Base-by-base conservation (phyloP, 2,329 filamentous ascomycete genomes). In the Incumbomyces delicatus region DNA sequence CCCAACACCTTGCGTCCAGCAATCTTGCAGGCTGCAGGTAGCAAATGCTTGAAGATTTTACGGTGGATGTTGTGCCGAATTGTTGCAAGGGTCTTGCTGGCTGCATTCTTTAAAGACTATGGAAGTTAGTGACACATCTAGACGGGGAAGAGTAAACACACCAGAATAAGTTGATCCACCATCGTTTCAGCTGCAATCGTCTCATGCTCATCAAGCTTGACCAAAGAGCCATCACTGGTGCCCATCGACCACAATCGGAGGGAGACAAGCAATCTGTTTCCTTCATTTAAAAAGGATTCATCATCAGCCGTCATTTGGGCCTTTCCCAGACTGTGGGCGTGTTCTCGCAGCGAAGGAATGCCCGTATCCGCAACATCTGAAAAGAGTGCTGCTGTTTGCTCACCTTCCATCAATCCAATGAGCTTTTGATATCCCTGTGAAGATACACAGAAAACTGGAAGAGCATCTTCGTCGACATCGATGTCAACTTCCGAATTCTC, bases 361-460 rank as follows among this genome's bases (percentile, higher is more conserved):
- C 76, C 78, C 0, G 80, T 83, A 48, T 82, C 72, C 2, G 76
- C 67, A 0, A 64, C 34, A 2, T 64, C 60, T 1, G 61, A 59
- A 57, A 81, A 84, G 0, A 78, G 78, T 11, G 68, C 61, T 1
- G 77, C 66, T 10, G 63, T 54, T 1, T 66, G 62, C 44, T 83
- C 78, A 36, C 74, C 73, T 44, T 65, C 58, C 7, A 81, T 57
- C 2, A 75, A 68, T 74, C 76, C 51, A 33, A 67, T 65, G n/a
- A 83, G 61, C 54, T 78, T 77, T 53, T 84, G 78, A 45, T 81
- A 84, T 0, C 74, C 78, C 37, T 74, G 66, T 39, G 74, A 76
- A 48, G 76, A 80, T 13, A 83, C 75, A 50, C 79, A 83, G 56
- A 82, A 85, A 1, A 84, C 78, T 0, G 78, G 74, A 0, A 85